Evolutionary conservation across 2,329 filamentous ascomycete genomes (phyloP).

Genomic region (Trichoderma brevicompactum): DNA sequence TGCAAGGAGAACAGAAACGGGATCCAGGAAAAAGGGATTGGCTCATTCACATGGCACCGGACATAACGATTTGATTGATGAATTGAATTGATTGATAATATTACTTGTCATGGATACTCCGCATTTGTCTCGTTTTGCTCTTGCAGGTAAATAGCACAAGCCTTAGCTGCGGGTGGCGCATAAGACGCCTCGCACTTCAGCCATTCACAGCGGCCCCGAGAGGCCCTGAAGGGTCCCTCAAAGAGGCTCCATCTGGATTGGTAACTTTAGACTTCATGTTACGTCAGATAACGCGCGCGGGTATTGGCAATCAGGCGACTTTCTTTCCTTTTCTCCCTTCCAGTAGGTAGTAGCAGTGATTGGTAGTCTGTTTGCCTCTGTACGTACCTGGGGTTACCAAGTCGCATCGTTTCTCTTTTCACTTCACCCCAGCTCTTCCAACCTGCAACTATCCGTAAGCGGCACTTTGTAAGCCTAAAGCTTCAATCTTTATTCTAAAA

Average conservation of each 20-base stretch:
- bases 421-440: no score
- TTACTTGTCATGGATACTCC: no score
- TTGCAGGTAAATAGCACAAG: background rate
- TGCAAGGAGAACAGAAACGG: no score
- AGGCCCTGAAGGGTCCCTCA: background rate
- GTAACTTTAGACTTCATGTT: background rate
- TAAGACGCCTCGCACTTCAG: background rate
- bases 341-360: no score
- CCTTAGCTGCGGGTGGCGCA: slow-evolving; percentile 17
- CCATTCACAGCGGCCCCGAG: background rate
- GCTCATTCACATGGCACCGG: no score
- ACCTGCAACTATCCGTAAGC: background rate
- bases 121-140: no score
- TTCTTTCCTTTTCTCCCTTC: background rate
- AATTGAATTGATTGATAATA: no score
- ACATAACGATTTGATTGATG: no score
- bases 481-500: background rate
- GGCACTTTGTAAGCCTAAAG: background rate
- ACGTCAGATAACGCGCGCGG: slow-evolving; percentile 24
- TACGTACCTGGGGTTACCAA: no score
- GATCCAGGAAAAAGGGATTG: no score
- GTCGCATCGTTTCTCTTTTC: no score
- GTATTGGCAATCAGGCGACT: slow-evolving; percentile 13
- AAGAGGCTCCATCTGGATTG: background rate
- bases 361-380: no score